Evolutionary conservation across 2,329 filamentous ascomycete genomes (phyloP).

Genomic region (Colletotrichum tanaceti): DNA sequence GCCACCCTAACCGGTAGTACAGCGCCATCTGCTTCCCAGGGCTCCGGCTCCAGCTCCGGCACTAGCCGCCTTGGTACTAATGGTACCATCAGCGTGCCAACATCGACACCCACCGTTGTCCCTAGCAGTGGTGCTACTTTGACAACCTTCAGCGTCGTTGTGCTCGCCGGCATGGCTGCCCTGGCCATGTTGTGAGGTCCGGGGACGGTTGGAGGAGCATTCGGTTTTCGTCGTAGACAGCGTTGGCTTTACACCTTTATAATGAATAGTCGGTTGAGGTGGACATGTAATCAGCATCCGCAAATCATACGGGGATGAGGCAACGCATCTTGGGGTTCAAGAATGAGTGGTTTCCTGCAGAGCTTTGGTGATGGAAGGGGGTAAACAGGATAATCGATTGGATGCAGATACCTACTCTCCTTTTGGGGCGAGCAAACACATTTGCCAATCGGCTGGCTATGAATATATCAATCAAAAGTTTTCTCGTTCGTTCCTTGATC

Average conservation of each 20-base stretch:
- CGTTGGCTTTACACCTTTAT: conserved; percentile 1
- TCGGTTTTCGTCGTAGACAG: background rate
- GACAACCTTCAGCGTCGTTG: conserved; percentile 28
- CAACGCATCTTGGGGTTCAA: background rate
- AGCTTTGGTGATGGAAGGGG: background rate
- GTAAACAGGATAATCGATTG: conserved; percentile 3
- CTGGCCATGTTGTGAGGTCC: conserved; percentile 36
- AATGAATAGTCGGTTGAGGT: conserved; percentile 7
- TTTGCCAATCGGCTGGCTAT: background rate
- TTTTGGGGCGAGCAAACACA: background rate
- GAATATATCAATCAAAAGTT: conserved; percentile 3
- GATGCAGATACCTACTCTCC: conserved; percentile 1
- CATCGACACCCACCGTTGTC: conserved; percentile 19
- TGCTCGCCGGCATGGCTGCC: conserved; percentile 34
- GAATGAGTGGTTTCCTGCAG: background rate
- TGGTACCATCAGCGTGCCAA: conserved; percentile 34
- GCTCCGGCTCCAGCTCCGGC: conserved; percentile 39
- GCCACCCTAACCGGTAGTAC: conserved; percentile 41
- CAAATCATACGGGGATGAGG: background rate
- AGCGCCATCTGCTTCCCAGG: conserved; percentile 41
- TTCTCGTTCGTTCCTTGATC: background rate
- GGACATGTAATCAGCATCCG: background rate
- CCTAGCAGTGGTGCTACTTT: conserved; percentile 21
- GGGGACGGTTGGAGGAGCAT: background rate
- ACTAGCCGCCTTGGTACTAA: conserved; percentile 40